phyloP scores from a whole-genome alignment of 805 yeast species.

The Soucietia sequanensis region DNA sequence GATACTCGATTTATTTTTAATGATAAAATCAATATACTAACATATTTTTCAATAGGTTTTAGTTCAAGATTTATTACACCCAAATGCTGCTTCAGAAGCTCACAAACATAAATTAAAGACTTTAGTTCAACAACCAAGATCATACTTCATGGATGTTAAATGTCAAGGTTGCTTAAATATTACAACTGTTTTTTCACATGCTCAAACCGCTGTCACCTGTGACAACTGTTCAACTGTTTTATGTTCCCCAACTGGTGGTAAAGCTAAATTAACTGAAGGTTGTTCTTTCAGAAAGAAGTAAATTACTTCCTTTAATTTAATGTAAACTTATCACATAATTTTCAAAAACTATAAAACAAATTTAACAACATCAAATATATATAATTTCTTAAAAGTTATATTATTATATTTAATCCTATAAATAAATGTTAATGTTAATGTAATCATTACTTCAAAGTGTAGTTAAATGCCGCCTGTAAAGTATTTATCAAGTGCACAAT shows the following conservation, averaged over 20 bases:
- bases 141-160: conserved; percentile 43
- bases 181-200: conserved; percentile 42
- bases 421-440: conserved; percentile 1
- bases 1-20: background rate
- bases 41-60: conserved; percentile 33
- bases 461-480: too few species aligned
- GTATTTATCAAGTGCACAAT: too few species aligned
- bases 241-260: conserved; percentile 44
- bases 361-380: too few species aligned
- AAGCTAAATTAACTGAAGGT: conserved; percentile 44
- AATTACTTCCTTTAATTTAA: conserved; percentile 3
- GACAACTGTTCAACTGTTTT: conserved; percentile 40
- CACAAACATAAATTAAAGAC: conserved; percentile 38
- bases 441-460: too few species aligned
- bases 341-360: too few species aligned
- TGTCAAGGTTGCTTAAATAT: conserved; percentile 43
- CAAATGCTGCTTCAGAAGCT: conserved; percentile 37
- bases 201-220: conserved; percentile 43
- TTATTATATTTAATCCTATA: too few species aligned
- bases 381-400: too few species aligned
- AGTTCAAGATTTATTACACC: conserved; percentile 45
- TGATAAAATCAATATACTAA: conserved; percentile 1
- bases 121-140: conserved; percentile 41
- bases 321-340: background rate
- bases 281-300: conserved; percentile 42